Evolutionary conservation across 345 rosid genomes (phyloP).

Genomic region (Lepidium africanum): DNA sequence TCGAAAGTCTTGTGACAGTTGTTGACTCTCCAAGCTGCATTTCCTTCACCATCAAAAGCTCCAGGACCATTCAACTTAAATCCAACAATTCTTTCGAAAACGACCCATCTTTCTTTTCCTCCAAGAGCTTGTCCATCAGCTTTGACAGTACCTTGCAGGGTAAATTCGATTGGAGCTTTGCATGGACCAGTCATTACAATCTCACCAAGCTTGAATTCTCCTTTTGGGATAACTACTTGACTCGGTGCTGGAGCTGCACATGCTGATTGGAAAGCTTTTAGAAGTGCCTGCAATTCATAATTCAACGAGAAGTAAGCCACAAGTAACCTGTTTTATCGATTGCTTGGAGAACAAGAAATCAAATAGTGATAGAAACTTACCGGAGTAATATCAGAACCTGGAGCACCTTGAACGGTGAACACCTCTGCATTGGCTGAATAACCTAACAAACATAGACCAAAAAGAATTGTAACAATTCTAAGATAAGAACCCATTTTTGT

Average conservation of each 20-base stretch:
- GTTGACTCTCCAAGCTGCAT: conserved; percentile 25
- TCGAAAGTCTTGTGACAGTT: conserved; percentile 24
- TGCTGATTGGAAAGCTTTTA: conserved; percentile 19
- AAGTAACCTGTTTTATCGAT: background rate
- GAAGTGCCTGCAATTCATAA: conserved; percentile 9
- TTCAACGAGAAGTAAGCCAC: background rate
- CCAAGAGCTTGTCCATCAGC: background rate
- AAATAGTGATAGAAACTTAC: background rate
- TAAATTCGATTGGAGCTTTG: conserved; percentile 16
- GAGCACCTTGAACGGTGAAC: background rate
- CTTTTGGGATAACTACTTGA: conserved; percentile 23
- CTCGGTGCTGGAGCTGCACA: conserved; percentile 11
- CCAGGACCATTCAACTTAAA: conserved; percentile 27
- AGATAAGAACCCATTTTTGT: conserved; percentile 13
- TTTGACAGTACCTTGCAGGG: conserved; percentile 10
- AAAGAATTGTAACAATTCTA: background rate
- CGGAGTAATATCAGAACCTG: conserved; percentile 25
- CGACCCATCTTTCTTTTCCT: conserved; percentile 22
- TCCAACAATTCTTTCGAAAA: conserved; percentile 6
- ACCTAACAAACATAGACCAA: conserved; percentile 13
- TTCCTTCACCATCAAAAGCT: conserved; percentile 29
- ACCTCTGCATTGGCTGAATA: conserved; percentile 23
- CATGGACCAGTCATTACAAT: conserved; percentile 21
- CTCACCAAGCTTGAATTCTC: conserved; percentile 20
- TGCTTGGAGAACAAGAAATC: background rate